Conservation (phyloP, 2,329 filamentous ascomycete species). For the Colletotrichum cordylinicola region DNA sequence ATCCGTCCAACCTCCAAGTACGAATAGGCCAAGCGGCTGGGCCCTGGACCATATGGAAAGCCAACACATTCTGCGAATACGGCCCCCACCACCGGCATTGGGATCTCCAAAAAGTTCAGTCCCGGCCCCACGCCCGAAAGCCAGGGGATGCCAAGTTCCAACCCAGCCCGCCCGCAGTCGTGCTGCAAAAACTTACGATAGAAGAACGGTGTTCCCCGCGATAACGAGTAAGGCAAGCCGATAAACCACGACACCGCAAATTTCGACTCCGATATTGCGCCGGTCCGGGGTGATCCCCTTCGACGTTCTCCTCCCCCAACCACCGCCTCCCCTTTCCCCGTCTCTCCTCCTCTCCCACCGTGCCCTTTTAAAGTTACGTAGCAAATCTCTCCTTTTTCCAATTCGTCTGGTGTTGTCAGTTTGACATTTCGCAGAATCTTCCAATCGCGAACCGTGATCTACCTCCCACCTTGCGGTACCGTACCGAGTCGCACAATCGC, state of each 20-base stretch:
- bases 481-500: not conserved
- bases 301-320: not conserved
- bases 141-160: not conserved
- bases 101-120: not conserved
- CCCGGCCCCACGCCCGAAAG: not conserved
- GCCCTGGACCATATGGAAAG: not conserved
- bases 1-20: not conserved
- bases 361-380: not conserved
- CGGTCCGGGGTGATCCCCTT: not conserved
- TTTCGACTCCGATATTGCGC: constrained; percentile 3
- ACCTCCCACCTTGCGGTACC: not conserved
- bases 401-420: not conserved
- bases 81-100: not conserved
- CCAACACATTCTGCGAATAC: not conserved
- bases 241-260: constrained; percentile 1
- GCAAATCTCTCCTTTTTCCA: not conserved
- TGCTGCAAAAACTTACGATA: constrained; percentile 5
- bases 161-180: not conserved
- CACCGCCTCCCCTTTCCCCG: not conserved
- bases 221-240: not conserved
- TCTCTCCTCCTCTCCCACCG: not conserved
- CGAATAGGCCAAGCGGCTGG: not conserved
- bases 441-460: not conserved
- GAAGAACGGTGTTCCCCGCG: not conserved
- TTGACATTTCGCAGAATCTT: not conserved